Evolutionary conservation across 768 basidiomycete genomes (phyloP), one percentile per base, ranked within the genome.

Genomic region (Cystofilobasidium capitatum): DNA sequence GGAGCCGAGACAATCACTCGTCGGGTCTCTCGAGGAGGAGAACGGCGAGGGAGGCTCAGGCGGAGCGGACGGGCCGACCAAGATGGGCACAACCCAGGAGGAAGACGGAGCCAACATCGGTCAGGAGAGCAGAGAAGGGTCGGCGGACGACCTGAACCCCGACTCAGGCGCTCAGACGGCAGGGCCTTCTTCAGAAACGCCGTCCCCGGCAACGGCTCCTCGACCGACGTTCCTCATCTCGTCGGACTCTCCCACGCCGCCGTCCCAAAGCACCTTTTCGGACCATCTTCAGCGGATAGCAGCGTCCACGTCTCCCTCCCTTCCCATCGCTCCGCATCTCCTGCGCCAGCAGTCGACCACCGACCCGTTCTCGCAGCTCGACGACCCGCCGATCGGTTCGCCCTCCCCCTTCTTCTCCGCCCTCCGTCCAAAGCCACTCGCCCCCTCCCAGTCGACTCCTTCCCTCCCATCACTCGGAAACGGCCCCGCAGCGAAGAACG

Each of bases 261-360:
- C 9, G n/a, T 17, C 22, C 9, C 47, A 49, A 29, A n/a, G 29
- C 22, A 49, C 16, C 22, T 49, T 36, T n/a, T n/a, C 44, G 24
- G 9, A 45, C 36, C 17, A 14, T 4, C 40, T 36, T 8, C 54
- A 31, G n/a, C 26, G 6, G 29, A 7, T 14, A 13, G 20, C 66
- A 36, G 42, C 65, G 40, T 29, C 51, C 2, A 68, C 66, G 37
- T 36, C 54, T 3, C 54, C 66, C 2, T 62, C 66, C 22, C 66
- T 68, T 7, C 36, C 61, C 17, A 62, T 68, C 31, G 61, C 66
- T 24, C 66, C 66, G 7, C 55, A 57, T 29, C 61, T 68, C 35
- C 66, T 68, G n/a, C 60, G 66, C 3, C 66, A 68, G 44, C 61
- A 68, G 49, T 55, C 51, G 5, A 68, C 66, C 9, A 45, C 49